A percentile compares a stretch with the other conserved stretches of the same genome.
phyloP scores from a whole-genome alignment of 495 filamentous ascomycete species.

The Bombardia bombarda region DNA sequence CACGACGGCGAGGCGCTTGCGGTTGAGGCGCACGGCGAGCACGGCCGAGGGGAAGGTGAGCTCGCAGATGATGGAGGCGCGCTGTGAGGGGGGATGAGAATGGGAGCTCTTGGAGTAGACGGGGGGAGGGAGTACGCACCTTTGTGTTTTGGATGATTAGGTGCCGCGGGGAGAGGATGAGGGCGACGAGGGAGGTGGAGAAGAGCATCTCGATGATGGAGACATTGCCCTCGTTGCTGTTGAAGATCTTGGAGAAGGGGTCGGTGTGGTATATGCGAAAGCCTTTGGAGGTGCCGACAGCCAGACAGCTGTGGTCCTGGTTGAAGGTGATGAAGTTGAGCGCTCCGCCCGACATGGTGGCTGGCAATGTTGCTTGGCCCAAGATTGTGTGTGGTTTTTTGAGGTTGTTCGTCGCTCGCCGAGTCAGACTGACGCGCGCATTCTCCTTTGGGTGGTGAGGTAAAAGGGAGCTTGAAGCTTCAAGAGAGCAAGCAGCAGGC shows the following conservation, averaged over 20 bases:
- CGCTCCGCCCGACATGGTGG: slow-evolving; percentile 42
- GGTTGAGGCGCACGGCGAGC: slow-evolving; percentile 83
- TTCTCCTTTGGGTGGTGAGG: too few relatives aligned
- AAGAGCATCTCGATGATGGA: slow-evolving; percentile 98
- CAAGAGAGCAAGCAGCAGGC: too few relatives aligned
- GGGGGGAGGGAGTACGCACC: slow-evolving; percentile 39
- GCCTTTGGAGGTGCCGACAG: slow-evolving; percentile 84
- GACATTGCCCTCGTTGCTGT: slow-evolving; percentile 86
- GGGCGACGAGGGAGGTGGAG: slow-evolving; percentile 92
- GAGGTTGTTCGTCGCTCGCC: not conserved
- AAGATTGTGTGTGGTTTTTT: not conserved
- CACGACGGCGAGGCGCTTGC: slow-evolving; percentile 87
- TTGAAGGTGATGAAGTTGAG: slow-evolving; percentile 99
- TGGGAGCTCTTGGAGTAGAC: not conserved
- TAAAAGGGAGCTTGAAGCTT: too few relatives aligned
- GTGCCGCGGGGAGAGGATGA: slow-evolving; percentile 81
- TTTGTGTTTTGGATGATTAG: slow-evolving; percentile 97
- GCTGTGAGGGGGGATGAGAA: slow-evolving; percentile 36
- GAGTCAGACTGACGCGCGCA: too few relatives aligned
- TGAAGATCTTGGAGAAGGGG: slow-evolving; percentile 87
- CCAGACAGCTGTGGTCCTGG: slow-evolving; percentile 94
- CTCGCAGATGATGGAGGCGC: slow-evolving; percentile 94
- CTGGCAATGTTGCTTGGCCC: too few relatives aligned
- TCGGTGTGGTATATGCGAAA: slow-evolving; percentile 96
- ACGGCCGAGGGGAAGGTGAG: slow-evolving; percentile 94